Evolutionary conservation across 768 basidiomycete species (phyloP).

Genomic region (Boletales sp.): DNA sequence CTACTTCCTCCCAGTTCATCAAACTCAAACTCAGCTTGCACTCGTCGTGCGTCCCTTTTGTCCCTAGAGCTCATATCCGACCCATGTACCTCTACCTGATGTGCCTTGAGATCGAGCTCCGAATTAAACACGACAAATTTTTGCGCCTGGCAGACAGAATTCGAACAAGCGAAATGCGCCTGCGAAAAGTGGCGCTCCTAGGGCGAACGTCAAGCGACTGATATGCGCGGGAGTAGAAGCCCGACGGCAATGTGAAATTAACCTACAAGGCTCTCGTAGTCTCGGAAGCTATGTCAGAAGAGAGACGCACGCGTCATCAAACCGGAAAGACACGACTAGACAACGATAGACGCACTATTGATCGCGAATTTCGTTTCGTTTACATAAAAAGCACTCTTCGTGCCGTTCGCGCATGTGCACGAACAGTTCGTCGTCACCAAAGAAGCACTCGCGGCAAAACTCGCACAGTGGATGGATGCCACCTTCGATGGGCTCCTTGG

Average conservation of each 20-base stretch:
- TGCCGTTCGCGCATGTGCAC: constrained; percentile 90
- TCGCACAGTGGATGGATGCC: constrained; percentile 76
- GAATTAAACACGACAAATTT: constrained; percentile 96
- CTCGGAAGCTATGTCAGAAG: constrained; percentile 54
- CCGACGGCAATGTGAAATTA: not conserved
- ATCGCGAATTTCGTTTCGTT: constrained; percentile 71
- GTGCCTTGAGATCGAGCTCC: constrained; percentile 84
- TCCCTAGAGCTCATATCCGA: constrained; percentile 68
- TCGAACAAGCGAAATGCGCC: constrained; percentile 75
- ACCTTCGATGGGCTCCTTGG: constrained; percentile 61
- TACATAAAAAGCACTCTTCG: constrained; percentile 96
- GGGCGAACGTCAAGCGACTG: constrained; percentile 1
- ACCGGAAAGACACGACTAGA: not conserved
- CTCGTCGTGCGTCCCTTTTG: constrained; percentile 61
- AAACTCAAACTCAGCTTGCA: constrained; percentile 67
- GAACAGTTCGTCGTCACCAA: constrained; percentile 90
- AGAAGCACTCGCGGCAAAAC: constrained; percentile 93
- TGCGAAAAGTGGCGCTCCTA: constrained; percentile 75
- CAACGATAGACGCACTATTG: constrained; percentile 66
- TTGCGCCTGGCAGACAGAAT: constrained; percentile 68
- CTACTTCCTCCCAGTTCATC: constrained; percentile 49
- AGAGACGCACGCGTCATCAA: not conserved
- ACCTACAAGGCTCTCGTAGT: constrained; percentile 72
- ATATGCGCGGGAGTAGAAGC: not conserved
- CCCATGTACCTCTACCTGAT: constrained; percentile 83